Conservation (phyloP, 257 asterid species). For the Forsythia suspensa region DNA sequence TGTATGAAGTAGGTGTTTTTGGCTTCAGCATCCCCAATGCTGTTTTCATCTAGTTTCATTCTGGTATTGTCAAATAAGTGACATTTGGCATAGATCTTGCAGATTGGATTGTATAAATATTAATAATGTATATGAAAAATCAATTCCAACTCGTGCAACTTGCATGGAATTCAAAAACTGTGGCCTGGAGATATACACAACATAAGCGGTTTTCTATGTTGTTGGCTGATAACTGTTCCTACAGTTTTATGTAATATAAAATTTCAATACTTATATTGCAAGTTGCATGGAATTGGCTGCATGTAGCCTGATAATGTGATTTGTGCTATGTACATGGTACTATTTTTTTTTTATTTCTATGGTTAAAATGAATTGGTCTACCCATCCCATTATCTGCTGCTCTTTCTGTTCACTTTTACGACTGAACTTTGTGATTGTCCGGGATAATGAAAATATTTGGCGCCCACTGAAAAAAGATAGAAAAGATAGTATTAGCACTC, state of each 20-base stretch:
- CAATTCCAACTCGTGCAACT: constrained; percentile 36
- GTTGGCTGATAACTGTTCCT: constrained; percentile 19
- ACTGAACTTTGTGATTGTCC: neutral
- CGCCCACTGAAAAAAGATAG: neutral
- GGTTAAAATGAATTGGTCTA: neutral
- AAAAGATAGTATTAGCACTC: constrained; percentile 5
- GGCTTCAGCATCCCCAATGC: neutral
- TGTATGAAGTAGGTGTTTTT: neutral
- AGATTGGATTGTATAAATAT: constrained; percentile 1
- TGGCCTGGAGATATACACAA: constrained; percentile 22
- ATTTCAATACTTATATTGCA: constrained; percentile 10
- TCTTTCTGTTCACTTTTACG: constrained; percentile 11
- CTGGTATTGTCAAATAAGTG: neutral
- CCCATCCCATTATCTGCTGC: constrained; percentile 1
- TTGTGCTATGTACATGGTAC: constrained; percentile 19
- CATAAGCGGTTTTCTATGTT: constrained; percentile 15
- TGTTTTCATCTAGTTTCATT: neutral
- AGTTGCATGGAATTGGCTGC: constrained; percentile 40
- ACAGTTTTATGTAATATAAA: constrained; percentile 5
- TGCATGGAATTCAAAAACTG: constrained; percentile 27
- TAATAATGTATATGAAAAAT: constrained; percentile 6
- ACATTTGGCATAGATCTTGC: constrained; percentile 8
- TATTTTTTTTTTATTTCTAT: neutral
- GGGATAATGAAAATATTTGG: neutral
- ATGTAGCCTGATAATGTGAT: constrained; percentile 24